A percentile compares a stretch with the other conserved stretches of the same genome.
These are phyloP conservation scores for Solanum chilense DNA, from an alignment of 257 asterid species.

Conservation along the genomic window DNA sequence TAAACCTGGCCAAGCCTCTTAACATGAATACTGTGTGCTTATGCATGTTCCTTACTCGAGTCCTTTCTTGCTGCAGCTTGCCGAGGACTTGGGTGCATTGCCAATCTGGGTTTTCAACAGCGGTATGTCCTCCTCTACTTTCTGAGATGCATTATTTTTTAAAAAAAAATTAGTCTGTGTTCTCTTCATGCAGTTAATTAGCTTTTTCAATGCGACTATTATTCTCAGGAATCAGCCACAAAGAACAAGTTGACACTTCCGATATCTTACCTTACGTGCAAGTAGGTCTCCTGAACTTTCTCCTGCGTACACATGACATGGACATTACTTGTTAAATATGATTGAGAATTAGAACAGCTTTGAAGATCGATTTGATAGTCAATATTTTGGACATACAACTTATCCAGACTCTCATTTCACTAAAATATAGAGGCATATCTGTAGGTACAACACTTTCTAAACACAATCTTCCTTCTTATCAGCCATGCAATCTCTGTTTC, in stretches of 20 bases:
- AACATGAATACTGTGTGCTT: background rate
- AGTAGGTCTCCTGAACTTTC: conserved; percentile 21
- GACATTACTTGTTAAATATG: background rate
- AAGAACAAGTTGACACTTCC: conserved; percentile 73
- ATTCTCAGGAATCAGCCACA: conserved; percentile 79
- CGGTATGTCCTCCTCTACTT: conserved; percentile 29
- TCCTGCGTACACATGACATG: background rate
- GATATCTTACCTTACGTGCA: conserved; percentile 51
- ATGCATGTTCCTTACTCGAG: background rate
- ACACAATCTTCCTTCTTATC: background rate
- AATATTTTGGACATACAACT: background rate
- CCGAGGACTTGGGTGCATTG: conserved; percentile 79
- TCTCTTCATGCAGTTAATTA: background rate
- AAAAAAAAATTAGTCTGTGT: background rate
- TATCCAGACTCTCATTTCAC: background rate
- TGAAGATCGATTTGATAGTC: background rate
- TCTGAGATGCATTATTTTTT: background rate
- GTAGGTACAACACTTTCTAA: background rate
- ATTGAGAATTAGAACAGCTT: background rate
- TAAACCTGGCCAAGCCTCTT: background rate
- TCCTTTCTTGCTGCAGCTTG: conserved; percentile 48
- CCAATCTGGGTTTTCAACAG: conserved; percentile 97
- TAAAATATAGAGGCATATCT: background rate
- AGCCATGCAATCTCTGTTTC: background rate
- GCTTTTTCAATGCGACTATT: background rate